Conservation (phyloP, 495 filamentous ascomycete species). For the Neurospora sp. region DNA sequence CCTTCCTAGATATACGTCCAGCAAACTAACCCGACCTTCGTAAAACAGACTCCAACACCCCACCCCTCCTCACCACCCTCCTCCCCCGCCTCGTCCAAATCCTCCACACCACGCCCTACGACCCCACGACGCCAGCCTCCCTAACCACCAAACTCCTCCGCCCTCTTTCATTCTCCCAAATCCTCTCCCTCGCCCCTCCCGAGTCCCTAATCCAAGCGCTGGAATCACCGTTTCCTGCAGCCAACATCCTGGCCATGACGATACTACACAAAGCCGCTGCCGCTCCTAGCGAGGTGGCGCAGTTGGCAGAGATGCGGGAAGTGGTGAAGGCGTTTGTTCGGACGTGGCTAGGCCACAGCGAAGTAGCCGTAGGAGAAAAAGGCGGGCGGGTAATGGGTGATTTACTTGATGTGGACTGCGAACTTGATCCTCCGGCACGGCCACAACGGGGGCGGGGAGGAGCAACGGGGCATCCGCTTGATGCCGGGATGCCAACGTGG, state of each 20-base stretch:
- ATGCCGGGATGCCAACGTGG: not conserved
- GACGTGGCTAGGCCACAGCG: conserved; percentile 59
- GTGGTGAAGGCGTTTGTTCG: conserved; percentile 52
- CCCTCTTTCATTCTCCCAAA: conserved; percentile 40
- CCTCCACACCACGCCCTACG: conserved; percentile 37
- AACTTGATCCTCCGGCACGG: conserved; percentile 37
- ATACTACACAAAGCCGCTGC: conserved; percentile 62
- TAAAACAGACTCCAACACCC: conserved; percentile 32
- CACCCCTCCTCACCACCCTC: conserved; percentile 35
- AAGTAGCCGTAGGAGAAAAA: conserved; percentile 64
- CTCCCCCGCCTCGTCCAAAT: conserved; percentile 40
- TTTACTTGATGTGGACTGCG: conserved; percentile 58
- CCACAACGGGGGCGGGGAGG: not conserved
- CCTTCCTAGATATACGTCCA: not conserved
- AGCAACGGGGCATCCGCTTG: not conserved
- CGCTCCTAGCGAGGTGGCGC: conserved; percentile 51
- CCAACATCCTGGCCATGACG: conserved; percentile 60
- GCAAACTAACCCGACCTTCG: not conserved
- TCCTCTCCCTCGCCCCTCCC: conserved; percentile 42
- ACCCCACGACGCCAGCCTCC: conserved; percentile 40
- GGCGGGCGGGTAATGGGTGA: conserved; percentile 56
- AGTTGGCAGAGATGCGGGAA: conserved; percentile 54
- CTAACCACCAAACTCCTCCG: conserved; percentile 44
- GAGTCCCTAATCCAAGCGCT: conserved; percentile 46
- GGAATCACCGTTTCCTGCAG: conserved; percentile 48